Base-by-base conservation (phyloP, 1,139 yeast genomes). In the Geotrichum klebahnii region DNA sequence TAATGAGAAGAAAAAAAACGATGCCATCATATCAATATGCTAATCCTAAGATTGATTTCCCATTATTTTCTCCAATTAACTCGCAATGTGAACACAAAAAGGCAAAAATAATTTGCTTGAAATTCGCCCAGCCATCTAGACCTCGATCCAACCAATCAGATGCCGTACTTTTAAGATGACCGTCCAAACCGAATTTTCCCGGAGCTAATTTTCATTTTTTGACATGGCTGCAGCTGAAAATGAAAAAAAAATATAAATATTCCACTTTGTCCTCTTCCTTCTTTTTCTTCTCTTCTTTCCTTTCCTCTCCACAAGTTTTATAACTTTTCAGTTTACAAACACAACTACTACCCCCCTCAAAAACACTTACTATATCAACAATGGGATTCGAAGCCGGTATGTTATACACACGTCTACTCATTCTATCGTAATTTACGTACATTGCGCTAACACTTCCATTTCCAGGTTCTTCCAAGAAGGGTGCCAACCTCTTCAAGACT, bases 401-500 rank as follows among this genome's bases (percentile, higher is more conserved):
- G 46, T 35, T 12, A 31, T 17, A 31, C 14, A 3, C 29, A 10
- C 12, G 12, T 8, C 34, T 31, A 31, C 34, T 14, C 10, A 8
- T 6, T 26, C 10, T 26, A 8, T 10, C 10, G 29, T 26, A 26
- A 2, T 9, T 3, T 35, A 10, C 6, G 16, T 19, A 5, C 31
- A 10, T 10, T 17, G 17, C 3, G n/a, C 41, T 37, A 33, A 10
- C 36, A 19, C n/a, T 29, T 9, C 34, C 5, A 31, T 5, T 31
- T 19, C 12, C 48, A 65, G 95, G 96, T 72, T 80, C 82, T 68
- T 95, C 86, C 70, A 87, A 89, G 81, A 92, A 92, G 78, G 98
- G 98, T 79, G 97, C 97, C 62, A 88, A 87, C 70, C 81, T 92
- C 64, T 92, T 92, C 84, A 92, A 92, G 80, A 92, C 97, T 61